Evolutionary conservation across 2,329 filamentous ascomycete species (phyloP).

Genomic region (Cercospora canescens): DNA sequence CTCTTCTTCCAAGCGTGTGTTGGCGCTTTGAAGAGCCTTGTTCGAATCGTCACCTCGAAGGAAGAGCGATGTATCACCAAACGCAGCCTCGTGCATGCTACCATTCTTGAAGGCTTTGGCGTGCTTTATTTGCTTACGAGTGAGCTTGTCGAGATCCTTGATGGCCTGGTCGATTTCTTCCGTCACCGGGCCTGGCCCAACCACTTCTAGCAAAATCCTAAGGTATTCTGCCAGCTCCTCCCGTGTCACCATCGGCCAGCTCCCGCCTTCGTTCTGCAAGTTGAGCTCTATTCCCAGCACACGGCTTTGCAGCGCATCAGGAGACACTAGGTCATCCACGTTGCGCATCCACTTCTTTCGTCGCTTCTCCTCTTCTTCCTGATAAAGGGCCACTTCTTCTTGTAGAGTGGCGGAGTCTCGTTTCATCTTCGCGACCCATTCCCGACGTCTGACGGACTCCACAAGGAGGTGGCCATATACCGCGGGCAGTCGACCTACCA

Average conservation of each 20-base stretch:
- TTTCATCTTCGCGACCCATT: slow-evolving; percentile 91
- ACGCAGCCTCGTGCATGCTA: slow-evolving; percentile 84
- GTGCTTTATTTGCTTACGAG: slow-evolving; percentile 80
- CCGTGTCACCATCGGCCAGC: slow-evolving; percentile 76
- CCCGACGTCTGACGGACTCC: slow-evolving; percentile 80
- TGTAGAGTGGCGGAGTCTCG: slow-evolving; percentile 82
- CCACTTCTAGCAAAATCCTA: slow-evolving; percentile 62
- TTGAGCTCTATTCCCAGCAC: slow-evolving; percentile 83
- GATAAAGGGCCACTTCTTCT: slow-evolving; percentile 88
- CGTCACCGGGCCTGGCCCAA: slow-evolving; percentile 65
- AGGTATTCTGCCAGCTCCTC: slow-evolving; percentile 77
- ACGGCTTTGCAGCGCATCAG: slow-evolving; percentile 63
- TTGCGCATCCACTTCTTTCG: slow-evolving; percentile 88
- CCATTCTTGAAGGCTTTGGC: slow-evolving; percentile 96
- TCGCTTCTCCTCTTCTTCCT: slow-evolving; percentile 88
- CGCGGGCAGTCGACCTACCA: slow-evolving; percentile 80
- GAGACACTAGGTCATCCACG: slow-evolving; percentile 71
- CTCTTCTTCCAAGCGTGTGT: slow-evolving; percentile 59
- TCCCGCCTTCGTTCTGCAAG: slow-evolving; percentile 72
- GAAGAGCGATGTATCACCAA: slow-evolving; percentile 83
- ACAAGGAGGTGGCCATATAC: slow-evolving; percentile 87
- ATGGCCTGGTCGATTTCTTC: slow-evolving; percentile 75
- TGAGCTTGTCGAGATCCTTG: slow-evolving; percentile 76
- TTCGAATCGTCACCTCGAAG: slow-evolving; percentile 87
- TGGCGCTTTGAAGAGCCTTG: slow-evolving; percentile 48